Evolutionary conservation across 2,329 filamentous ascomycete species (phyloP).

Genomic region (Trichoderma citrinoviride): DNA sequence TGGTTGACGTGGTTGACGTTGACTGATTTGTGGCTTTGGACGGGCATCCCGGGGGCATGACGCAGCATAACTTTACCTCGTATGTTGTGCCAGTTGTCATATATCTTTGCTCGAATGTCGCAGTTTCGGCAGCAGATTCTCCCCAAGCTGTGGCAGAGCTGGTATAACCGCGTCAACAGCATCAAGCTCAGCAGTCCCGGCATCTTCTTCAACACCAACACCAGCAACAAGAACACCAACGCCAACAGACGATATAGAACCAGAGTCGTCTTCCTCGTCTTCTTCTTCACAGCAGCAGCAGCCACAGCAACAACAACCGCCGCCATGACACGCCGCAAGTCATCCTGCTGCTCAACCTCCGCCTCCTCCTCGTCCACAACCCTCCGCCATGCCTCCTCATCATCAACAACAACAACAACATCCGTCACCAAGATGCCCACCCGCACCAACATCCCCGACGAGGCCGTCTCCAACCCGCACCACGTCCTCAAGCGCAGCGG

Average conservation of each 20-base stretch:
- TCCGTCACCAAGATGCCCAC: conserved; percentile 38
- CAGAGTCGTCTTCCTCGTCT: not conserved
- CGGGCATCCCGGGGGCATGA: too few relatives aligned
- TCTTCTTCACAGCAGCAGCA: conserved; percentile 11
- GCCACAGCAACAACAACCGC: conserved; percentile 15
- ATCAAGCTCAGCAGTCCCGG: not conserved
- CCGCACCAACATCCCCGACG: conserved; percentile 39
- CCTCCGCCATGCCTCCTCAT: conserved; percentile 18
- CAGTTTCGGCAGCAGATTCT: conserved; percentile 24
- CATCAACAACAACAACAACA: conserved; percentile 26
- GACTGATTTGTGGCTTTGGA: too few relatives aligned
- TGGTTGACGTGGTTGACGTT: too few relatives aligned
- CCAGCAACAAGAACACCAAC: not conserved
- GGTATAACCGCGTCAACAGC: not conserved
- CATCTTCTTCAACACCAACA: not conserved
- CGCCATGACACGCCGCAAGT: conserved; percentile 18
- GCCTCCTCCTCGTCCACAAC: conserved; percentile 19
- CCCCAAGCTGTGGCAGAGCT: conserved; percentile 7
- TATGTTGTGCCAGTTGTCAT: too few relatives aligned
- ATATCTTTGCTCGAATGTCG: conserved; percentile 25
- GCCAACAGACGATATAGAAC: not conserved
- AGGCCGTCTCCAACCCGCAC: conserved; percentile 47
- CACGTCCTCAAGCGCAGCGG: conserved; percentile 44
- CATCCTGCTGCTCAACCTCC: conserved; percentile 1
- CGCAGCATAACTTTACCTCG: too few relatives aligned